Base-by-base conservation (phyloP, 768 basidiomycete genomes). In the Tubosaeta brunneosetosa region DNA sequence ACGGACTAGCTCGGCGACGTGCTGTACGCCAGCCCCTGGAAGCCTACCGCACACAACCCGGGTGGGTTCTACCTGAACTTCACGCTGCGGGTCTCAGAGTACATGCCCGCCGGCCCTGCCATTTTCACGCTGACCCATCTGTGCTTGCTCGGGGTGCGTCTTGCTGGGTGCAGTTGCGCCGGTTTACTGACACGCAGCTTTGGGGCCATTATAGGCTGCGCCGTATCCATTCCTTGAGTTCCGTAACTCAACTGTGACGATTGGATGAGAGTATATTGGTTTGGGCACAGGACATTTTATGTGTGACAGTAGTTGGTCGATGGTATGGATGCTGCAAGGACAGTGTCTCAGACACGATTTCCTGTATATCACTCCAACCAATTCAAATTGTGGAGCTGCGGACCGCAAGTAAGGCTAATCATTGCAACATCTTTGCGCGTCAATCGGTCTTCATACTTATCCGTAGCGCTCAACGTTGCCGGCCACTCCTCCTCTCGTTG, bases 31-130 rank as follows among this genome's bases (percentile, higher is more conserved):
- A 66, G 68, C 1, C 58, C 66, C 3, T 68, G 64, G 62, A 60
- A 47, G 0, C 67, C 68, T 4, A 60, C 62, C 2, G 19, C 0
- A 13, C 62, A 66, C 25, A 0, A n/a, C 3, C 40, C 40, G 7
- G 58, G 57, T 12, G 66, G 64, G 25, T 59, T 11, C 49, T 68
- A 68, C 47, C 64, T 68, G 53, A 60, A 70, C 51, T 68, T 70
- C 25, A 55, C 60, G 13, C 13, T 69, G 14, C 57, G 55, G n/a
- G 19, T 68, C 4, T 9, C 58, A 0, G 0, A 12, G 4, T 56
- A 46, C n/a, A 16, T 53, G 37, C 1, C 40, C 1, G 0, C 46
- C 12, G 67, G 67, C 48, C 61, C 51, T 26, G 66, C 67, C 26
- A 55, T 68, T 36, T 67, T 69, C 44, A 66, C 66, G 8, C 49